phyloP scores from a whole-genome alignment of 73 alveolate genomes.

The Paramecium pentaurelia region DNA sequence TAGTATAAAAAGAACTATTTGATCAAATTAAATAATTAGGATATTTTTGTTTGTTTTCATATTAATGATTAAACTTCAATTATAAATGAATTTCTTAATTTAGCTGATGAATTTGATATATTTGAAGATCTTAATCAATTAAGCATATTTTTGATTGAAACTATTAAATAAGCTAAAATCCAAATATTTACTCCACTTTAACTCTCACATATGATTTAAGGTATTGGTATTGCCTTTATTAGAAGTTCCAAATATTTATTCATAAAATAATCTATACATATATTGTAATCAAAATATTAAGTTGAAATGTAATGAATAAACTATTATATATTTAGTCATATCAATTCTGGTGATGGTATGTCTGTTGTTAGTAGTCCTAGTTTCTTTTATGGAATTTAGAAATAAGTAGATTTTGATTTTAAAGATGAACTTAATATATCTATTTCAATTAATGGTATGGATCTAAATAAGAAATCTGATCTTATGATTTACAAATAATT shows the following conservation, averaged over 20 bases:
- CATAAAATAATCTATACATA: not conserved
- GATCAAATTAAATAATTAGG: not conserved
- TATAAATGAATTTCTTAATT: not conserved
- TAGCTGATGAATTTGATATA: not conserved
- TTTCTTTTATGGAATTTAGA: not conserved
- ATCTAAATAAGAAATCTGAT: not conserved
- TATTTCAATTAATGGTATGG: not conserved
- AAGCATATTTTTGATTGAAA: not conserved
- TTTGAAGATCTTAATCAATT: not conserved
- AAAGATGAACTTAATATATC: not conserved
- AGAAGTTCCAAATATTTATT: not conserved
- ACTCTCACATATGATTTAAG: constrained; percentile 1
- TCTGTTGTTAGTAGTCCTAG: not conserved
- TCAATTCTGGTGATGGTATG: not conserved
- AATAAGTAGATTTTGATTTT: not conserved
- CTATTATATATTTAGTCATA: not conserved
- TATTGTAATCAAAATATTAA: not conserved
- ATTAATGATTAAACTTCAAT: not conserved
- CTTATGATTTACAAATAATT: not conserved
- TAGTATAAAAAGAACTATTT: not conserved
- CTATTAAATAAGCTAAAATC: not conserved
- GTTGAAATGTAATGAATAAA: not conserved
- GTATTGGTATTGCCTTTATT: not conserved
- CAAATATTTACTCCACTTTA: not conserved
- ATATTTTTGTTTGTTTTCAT: not conserved